These are phyloP conservation scores for Metschnikowia hibisci DNA, from an alignment of 805 yeast genomes.

Conservation along the genomic window DNA sequence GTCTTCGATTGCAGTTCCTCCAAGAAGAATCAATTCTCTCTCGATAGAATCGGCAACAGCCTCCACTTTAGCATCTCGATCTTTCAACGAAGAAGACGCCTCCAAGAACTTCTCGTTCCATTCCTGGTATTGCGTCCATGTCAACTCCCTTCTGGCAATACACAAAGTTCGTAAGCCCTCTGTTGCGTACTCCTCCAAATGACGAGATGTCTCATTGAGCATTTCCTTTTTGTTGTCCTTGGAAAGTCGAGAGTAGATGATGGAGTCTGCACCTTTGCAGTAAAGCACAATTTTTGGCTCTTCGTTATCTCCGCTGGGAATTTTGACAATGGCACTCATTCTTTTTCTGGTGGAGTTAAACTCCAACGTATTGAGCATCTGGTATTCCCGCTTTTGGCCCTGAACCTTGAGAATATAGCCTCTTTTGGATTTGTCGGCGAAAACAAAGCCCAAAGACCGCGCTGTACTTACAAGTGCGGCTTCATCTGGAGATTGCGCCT, in stretches of 20 bases:
- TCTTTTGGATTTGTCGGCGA: constrained; percentile 60
- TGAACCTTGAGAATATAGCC: constrained; percentile 67
- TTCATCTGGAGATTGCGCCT: constrained; percentile 86
- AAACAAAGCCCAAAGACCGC: constrained; percentile 69
- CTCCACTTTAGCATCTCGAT: constrained; percentile 71
- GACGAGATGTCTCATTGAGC: constrained; percentile 62
- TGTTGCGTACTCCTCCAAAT: constrained; percentile 73
- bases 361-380: constrained; percentile 65
- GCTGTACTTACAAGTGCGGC: constrained; percentile 84
- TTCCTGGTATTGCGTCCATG: constrained; percentile 56
- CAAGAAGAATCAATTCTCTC: constrained; percentile 57
- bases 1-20: constrained; percentile 88
- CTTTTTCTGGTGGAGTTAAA: constrained; percentile 84
- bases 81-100: constrained; percentile 60
- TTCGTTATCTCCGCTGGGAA: constrained; percentile 43
- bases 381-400: constrained; percentile 68
- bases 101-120: constrained; percentile 63
- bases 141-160: constrained; percentile 65
- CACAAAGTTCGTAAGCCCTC: constrained; percentile 83
- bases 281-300: constrained; percentile 56
- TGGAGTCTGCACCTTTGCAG: constrained; percentile 84
- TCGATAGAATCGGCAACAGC: constrained; percentile 72
- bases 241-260: constrained; percentile 64
- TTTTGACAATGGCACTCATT: constrained; percentile 77
- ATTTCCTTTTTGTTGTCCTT: constrained; percentile 45